A percentile compares a stretch with the other conserved stretches of the same genome.
phyloP scores from a whole-genome alignment of 1,284 basidiomycete genomes.

The Apiotrichum akiyoshidainum region DNA sequence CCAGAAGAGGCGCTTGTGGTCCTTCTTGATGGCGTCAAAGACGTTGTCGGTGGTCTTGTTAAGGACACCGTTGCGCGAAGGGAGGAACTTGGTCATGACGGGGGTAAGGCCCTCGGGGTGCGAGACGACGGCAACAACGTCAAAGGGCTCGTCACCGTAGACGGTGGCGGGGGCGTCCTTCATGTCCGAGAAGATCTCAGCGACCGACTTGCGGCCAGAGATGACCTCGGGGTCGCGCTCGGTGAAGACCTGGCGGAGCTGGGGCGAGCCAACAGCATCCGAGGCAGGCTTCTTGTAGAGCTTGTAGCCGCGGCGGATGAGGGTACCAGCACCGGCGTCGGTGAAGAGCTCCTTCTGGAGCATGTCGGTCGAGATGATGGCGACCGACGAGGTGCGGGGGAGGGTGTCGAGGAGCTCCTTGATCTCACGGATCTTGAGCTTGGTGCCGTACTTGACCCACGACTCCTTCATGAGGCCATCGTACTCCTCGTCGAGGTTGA shows the following conservation, averaged over 20 bases:
- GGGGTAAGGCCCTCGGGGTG: slow-evolving; percentile 86
- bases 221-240: slow-evolving; percentile 92
- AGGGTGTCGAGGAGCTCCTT: slow-evolving; percentile 98
- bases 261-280: slow-evolving; percentile 83
- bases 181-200: slow-evolving; percentile 80
- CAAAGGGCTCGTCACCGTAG: slow-evolving; percentile 96
- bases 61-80: slow-evolving; percentile 81
- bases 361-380: slow-evolving; percentile 90
- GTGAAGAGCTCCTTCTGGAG: slow-evolving; percentile 99
- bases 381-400: slow-evolving; percentile 94
- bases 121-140: slow-evolving; percentile 90
- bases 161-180: slow-evolving; percentile 83
- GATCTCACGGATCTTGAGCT: slow-evolving; percentile 98
- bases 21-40: slow-evolving; percentile 90
- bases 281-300: slow-evolving; percentile 84
- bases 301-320: slow-evolving; percentile 96
- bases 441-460: slow-evolving; percentile 99
- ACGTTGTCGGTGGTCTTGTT: slow-evolving; percentile 98
- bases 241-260: slow-evolving; percentile 85
- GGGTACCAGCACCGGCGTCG: slow-evolving; percentile 93
- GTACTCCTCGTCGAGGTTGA: slow-evolving; percentile 99
- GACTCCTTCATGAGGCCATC: slow-evolving; percentile 94
- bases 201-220: slow-evolving; percentile 78
- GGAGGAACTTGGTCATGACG: slow-evolving; percentile 86
- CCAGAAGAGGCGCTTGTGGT: slow-evolving; percentile 94